phyloP scores from a whole-genome alignment of 345 rosid species.

The Hevea brasiliensis region DNA sequence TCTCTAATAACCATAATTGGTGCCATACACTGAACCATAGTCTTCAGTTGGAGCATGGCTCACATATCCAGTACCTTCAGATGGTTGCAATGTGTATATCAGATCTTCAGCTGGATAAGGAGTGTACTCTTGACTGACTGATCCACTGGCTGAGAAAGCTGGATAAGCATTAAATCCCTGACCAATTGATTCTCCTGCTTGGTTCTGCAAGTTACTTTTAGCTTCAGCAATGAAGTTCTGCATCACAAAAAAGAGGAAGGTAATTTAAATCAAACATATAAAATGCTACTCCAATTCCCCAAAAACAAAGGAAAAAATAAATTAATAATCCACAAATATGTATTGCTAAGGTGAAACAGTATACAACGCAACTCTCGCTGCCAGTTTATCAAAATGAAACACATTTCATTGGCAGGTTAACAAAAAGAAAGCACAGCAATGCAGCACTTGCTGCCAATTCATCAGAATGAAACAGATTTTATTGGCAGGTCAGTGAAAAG shows the following conservation, averaged over 20 bases:
- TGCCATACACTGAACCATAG: conserved; percentile 62
- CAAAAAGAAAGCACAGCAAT: no score
- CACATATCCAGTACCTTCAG: conserved; percentile 48
- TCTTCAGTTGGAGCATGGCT: no score
- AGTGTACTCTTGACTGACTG: conserved; percentile 73
- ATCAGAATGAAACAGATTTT: no score
- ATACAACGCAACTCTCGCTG: no score
- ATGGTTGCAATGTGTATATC: conserved; percentile 66
- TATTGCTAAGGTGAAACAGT: no score
- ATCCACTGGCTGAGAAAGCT: conserved; percentile 19
- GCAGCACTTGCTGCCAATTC: no score
- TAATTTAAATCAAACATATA: background rate
- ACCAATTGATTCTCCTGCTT: background rate
- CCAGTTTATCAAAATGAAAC: no score
- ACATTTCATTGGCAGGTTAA: no score
- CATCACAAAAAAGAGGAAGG: conserved; percentile 15
- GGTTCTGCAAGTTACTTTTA: conserved; percentile 44
- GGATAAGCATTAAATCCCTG: no score
- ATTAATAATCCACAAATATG: no score
- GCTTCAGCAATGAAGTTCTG: conserved; percentile 97
- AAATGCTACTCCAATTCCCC: no score
- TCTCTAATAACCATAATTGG: conserved; percentile 61
- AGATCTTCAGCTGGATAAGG: conserved; percentile 73
- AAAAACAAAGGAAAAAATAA: background rate
- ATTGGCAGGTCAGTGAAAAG: no score